Evolutionary conservation across 1,284 basidiomycete genomes (phyloP).

Genomic region (Phenoliferia sp.): DNA sequence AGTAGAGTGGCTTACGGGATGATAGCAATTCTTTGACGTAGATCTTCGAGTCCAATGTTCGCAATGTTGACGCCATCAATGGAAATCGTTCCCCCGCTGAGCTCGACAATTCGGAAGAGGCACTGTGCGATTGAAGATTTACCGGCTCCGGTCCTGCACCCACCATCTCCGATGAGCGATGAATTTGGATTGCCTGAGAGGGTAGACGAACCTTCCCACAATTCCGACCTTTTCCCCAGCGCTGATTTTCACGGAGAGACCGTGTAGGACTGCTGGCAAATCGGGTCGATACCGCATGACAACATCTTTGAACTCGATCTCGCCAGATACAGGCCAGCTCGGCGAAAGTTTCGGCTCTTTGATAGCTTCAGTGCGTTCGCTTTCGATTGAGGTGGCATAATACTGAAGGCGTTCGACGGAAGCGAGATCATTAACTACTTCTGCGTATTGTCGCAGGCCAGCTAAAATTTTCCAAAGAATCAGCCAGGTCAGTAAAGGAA

Average conservation of each 20-base stretch:
- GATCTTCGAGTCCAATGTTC: conserved; percentile 48
- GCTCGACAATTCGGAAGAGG: conserved; percentile 51
- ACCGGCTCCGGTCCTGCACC: conserved; percentile 46
- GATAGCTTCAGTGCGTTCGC: conserved; percentile 69
- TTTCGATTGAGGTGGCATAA: conserved; percentile 48
- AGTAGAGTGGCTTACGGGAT: conserved; percentile 53
- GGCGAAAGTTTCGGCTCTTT: conserved; percentile 54
- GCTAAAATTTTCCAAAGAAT: conserved; percentile 54
- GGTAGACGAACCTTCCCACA: conserved; percentile 53
- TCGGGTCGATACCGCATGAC: conserved; percentile 50
- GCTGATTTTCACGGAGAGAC: conserved; percentile 44
- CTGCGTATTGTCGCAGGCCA: conserved; percentile 55
- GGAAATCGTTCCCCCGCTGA: conserved; percentile 32
- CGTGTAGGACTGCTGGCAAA: conserved; percentile 49
- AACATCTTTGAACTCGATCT: conserved; percentile 39
- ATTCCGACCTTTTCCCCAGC: conserved; percentile 52
- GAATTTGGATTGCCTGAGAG: neutral
- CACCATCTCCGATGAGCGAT: neutral
- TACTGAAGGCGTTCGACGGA: conserved; percentile 68
- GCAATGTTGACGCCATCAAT: conserved; percentile 48
- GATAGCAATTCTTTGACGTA: conserved; percentile 52
- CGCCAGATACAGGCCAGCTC: conserved; percentile 42
- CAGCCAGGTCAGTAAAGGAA: neutral
- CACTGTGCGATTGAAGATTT: conserved; percentile 67
- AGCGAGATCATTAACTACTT: conserved; percentile 89